Base-by-base conservation (phyloP, 352 stramenopile species). In the Phytophthora sansomeana region DNA sequence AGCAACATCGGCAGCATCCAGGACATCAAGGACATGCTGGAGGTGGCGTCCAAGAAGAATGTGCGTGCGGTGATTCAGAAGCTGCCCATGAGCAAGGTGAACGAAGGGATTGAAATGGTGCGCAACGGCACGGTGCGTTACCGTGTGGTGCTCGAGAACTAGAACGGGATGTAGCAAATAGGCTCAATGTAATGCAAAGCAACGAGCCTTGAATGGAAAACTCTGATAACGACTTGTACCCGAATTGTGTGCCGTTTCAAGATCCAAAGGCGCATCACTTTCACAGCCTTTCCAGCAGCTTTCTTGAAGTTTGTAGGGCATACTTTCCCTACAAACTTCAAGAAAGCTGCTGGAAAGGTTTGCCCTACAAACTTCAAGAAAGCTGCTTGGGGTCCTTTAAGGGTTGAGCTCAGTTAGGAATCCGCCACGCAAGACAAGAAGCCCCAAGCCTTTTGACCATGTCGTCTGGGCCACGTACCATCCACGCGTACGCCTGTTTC, bases 11-110 rank as follows among this genome's bases (percentile, higher is more conserved):
- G 91, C 30, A 84, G 85, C 47, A 85, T 95, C 24, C 56, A 64
- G 13, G 85, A 95, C 42, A 93, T 90, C 19, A 79, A 95, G 63
- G 80, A 95, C 36, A 93, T 97, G 83, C 64, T 97, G 7, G 67
- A 92, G 19, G 78, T 97, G 8, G 95, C 87, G 32, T 74, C 69
- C 0, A 62, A 82, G 48, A 82, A 94, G 56, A 74, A 91, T 14
- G 85, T 94, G 53, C 55, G 59, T n/a, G 56, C 78, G 10, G 67
- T 83, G 28, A 69, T 87, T 33, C 73, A 85, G 56, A 81, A 80
- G 42, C 33, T 87, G 47, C 73, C 80, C 14, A 83, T 85, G 75
- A 26, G 10, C 11, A 42, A 83, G 41, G 73, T 48, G 26, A 81
- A 85, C 58, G 58, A 80, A 19, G 75, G 74, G 17, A 58, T 84